These are phyloP conservation scores for Rhizomucor pusillus DNA, from an alignment of 371 early-diverging fungal species.

Conservation along the genomic window DNA sequence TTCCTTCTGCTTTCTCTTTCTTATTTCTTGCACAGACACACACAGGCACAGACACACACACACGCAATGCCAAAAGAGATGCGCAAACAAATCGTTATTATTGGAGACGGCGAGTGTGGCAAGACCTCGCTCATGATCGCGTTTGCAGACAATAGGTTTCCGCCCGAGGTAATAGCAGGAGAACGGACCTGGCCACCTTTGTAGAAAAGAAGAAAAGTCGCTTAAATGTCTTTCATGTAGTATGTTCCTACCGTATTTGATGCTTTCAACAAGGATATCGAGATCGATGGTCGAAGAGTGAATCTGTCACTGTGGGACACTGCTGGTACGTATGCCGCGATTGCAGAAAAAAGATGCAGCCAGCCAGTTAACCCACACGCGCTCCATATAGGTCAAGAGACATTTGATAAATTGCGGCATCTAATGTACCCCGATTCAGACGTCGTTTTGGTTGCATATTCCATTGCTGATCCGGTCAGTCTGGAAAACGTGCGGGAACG, in stretches of 20 bases:
- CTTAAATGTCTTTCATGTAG: conserved; percentile 4
- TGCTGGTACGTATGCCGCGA: conserved; percentile 38
- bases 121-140: conserved; percentile 58
- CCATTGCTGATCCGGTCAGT: conserved; percentile 76
- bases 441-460: conserved; percentile 84
- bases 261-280: conserved; percentile 61
- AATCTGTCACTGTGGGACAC: conserved; percentile 70
- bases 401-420: conserved; percentile 88
- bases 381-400: conserved; percentile 69
- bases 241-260: conserved; percentile 68
- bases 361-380: no score
- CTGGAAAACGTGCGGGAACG: conserved; percentile 81
- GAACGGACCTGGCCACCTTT: conserved; percentile 9
- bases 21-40: neutral
- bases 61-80: conserved; percentile 17
- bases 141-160: conserved; percentile 50
- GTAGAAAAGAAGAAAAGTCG: conserved; percentile 8
- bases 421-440: conserved; percentile 90
- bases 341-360: neutral
- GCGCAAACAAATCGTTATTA: conserved; percentile 58
- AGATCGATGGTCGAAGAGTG: conserved; percentile 59
- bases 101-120: conserved; percentile 69
- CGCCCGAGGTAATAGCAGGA: conserved; percentile 22
- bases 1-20: neutral
- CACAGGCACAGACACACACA: no score